Evolutionary conservation across 2,329 filamentous ascomycete species (phyloP).

Genomic region (Tolypocladium tropicale): DNA sequence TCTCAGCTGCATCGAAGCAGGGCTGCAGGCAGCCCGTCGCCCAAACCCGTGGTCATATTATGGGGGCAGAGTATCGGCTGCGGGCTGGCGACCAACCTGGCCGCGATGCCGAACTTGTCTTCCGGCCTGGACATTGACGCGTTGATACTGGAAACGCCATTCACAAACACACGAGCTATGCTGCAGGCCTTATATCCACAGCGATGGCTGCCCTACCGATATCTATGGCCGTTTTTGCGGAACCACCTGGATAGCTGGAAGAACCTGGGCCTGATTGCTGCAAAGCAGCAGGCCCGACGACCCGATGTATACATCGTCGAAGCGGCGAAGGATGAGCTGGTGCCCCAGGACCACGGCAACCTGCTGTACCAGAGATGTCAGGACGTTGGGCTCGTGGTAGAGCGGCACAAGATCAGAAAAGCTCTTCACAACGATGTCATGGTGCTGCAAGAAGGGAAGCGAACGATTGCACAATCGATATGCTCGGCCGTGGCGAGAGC

Average conservation of each 20-base stretch:
- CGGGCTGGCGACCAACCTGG: conserved; percentile 56
- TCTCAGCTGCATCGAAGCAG: conserved; percentile 25
- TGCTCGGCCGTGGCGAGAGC: conserved; percentile 8
- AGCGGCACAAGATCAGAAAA: conserved; percentile 30
- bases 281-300: conserved; percentile 8
- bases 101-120: conserved; percentile 23
- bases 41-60: conserved; percentile 39
- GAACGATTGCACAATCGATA: conserved; percentile 34
- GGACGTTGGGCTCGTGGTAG: conserved; percentile 34
- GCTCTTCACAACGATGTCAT: conserved; percentile 50
- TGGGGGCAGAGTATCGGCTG: conserved; percentile 75
- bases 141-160: conserved; percentile 66
- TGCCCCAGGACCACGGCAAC: conserved; percentile 39
- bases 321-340: conserved; percentile 48
- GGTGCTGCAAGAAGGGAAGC: conserved; percentile 32
- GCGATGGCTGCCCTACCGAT: conserved; percentile 68
- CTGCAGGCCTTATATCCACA: conserved; percentile 64
- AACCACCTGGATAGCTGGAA: conserved; percentile 48
- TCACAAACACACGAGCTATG: conserved; percentile 61
- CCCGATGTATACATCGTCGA: conserved; percentile 41
- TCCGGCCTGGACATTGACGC: conserved; percentile 30
- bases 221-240: conserved; percentile 64
- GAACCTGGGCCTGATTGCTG: conserved; percentile 35
- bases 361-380: conserved; percentile 35
- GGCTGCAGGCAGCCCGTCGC: conserved; percentile 6